Evolutionary conservation across 331 rosid species (phyloP), one percentile per base, ranked within the genome.

Genomic region (Spiraea crenata): DNA sequence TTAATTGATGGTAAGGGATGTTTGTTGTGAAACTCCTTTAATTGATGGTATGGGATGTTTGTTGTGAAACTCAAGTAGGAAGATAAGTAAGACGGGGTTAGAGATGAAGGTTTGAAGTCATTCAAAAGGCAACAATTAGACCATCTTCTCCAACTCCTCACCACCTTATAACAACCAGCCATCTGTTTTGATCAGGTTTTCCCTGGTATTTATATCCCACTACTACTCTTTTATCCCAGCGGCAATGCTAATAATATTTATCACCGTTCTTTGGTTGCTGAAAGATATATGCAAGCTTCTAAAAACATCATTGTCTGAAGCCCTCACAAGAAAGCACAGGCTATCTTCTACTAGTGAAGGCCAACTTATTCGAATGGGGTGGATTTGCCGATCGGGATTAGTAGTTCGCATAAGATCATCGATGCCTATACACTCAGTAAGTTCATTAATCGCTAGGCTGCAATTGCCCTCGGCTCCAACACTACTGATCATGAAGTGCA

Each of bases 131-230:
- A 57, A 57, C 40, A 57, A 57, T 57, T 34, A 57, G 13, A 57
- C 31, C 31, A 25, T 34, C 63, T 40, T 57, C 63, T 57, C 63
- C 63, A 57, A 25, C 63, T 57, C 63, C 63, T 57, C 13, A 17
- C 39, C 72, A 67, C 14, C 72, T 66, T 39, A 7, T 1, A 50
- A 16, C 9, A 37, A n/a, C 42, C 6, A 11, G 14, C 60, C 49
- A 50, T 25, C 72, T n/a, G 31, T 51, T 37, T 50, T 67, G 61
- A 38, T 67, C 72, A 67, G 37, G 2, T 73, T 20, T 1, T 17
- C 20, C 62, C 70, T 39, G 14, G 5, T 5, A 3, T 38, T 5
- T 40, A 72, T 50, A 9, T 37, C 31, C 40, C 63, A 2, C 9
- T 25, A 16, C 31, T 63, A 20, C 35, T 63, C 70, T 62, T 50